Evolutionary conservation across 2,329 filamentous ascomycete genomes (phyloP).

Genomic region (Hyphodiscus sp.): DNA sequence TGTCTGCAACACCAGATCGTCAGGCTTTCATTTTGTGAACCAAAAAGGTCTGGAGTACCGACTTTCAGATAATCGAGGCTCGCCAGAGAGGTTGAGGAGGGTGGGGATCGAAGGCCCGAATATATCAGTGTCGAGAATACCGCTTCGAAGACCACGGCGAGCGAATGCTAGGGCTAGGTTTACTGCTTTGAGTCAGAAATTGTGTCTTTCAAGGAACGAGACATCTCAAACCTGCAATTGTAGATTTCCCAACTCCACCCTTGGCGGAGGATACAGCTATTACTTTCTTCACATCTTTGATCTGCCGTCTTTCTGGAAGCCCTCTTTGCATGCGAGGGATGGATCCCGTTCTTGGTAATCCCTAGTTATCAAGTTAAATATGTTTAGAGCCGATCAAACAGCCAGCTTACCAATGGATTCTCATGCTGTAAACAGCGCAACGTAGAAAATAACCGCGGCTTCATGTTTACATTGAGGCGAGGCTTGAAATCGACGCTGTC

Average conservation of each 20-base stretch:
- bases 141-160: constrained; percentile 70
- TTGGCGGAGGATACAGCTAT: constrained; percentile 96
- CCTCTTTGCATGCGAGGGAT: constrained; percentile 74
- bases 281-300: constrained; percentile 82
- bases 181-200: constrained; percentile 33
- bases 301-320: constrained; percentile 72
- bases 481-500: constrained; percentile 14
- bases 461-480: constrained; percentile 24
- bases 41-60: constrained; percentile 28
- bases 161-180: constrained; percentile 88
- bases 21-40: constrained; percentile 17
- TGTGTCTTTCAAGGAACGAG: background rate
- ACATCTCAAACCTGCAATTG: constrained; percentile 61
- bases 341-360: constrained; percentile 71
- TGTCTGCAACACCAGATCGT: constrained; percentile 43
- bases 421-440: constrained; percentile 60
- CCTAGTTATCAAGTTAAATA: constrained; percentile 43
- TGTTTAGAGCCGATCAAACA: background rate
- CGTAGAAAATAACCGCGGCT: constrained; percentile 47
- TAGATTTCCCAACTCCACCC: constrained; percentile 96
- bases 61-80: constrained; percentile 71
- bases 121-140: constrained; percentile 92
- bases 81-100: constrained; percentile 72
- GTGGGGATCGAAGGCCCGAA: constrained; percentile 95
- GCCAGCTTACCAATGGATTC: constrained; percentile 68